Evolutionary conservation across 75 land plant genomes (phyloP), one percentile per base, ranked within the genome.

Genomic region (Ceratopteris richardii): DNA sequence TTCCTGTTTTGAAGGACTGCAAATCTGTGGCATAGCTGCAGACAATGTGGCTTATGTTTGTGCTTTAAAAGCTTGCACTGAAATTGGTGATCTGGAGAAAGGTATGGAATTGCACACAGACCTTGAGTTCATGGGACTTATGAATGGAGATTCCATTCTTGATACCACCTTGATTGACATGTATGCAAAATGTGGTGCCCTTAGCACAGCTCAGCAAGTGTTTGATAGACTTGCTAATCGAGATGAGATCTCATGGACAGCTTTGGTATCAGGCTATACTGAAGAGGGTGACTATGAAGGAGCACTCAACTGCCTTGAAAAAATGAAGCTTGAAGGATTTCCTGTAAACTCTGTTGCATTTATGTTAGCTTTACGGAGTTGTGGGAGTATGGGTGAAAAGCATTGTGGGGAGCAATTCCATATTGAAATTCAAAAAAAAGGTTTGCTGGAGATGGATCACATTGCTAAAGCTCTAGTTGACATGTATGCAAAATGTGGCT

Each of bases 241-340:
- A 19, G 82, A 86, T 65, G 65, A 63, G 31, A 64, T 80, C n/a
- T 74, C 81, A 14, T 86, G 84, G 59, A 86, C 82, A 29, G 66
- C 90, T 0, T 29, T 82, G 66, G 80, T 86, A 29, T 61, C 76
- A 37, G 86, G 83, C 29, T 80, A 86, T 75, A 78, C 75, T n/a
- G 66, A 80, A 62, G 74, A 80, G 26, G 79, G 81, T 12, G 64
- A 69, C 18, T 77, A 66, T 36, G 20, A 36, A 24, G 54, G 20
- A 23, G 83, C 90, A 13, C 31, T 80, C 0, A 64, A 51, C 22
- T 67, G 56, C 41, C 74, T 88, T 46, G 44, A n/a, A 4, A 53
- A 61, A 33, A 80, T 80, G 83, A 51, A 54, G 50, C 14, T 0
- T 4, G 64, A 25, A 22, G 76, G 69, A 50, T 18, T 65, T 21